A percentile compares a stretch with the other conserved stretches of the same genome.
These are phyloP conservation scores for Fusarium succisae DNA, from an alignment of 2,329 filamentous ascomycete genomes.

Conservation along the genomic window DNA sequence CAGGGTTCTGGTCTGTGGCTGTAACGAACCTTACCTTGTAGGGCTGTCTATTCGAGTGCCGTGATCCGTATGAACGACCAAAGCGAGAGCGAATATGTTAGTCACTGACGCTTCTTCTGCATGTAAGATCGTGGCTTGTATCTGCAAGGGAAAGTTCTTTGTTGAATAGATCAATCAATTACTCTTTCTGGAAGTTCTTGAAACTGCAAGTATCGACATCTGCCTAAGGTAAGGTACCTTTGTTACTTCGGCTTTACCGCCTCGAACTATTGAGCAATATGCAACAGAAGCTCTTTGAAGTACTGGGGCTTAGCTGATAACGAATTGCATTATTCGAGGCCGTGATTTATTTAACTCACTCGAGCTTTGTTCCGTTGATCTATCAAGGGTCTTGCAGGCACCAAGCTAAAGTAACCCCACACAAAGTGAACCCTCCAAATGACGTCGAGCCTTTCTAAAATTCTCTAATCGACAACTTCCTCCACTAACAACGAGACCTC, in stretches of 20 bases:
- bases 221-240: neutral
- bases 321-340: neutral
- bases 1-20: slow-evolving; percentile 4
- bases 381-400: slow-evolving; percentile 1
- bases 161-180: neutral
- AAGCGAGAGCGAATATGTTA: neutral
- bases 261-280: neutral
- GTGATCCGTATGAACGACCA: slow-evolving; percentile 1
- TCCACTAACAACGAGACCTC: neutral
- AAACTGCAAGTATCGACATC: neutral
- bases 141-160: neutral
- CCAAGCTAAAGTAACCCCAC: slow-evolving; percentile 1
- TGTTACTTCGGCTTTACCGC: neutral
- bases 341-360: neutral
- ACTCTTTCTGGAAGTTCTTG: neutral
- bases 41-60: slow-evolving; percentile 29
- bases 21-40: slow-evolving; percentile 21
- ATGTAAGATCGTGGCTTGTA: neutral
- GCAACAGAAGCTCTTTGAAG: neutral
- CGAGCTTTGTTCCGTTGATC: neutral
- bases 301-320: neutral
- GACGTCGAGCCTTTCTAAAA: slow-evolving; percentile 28
- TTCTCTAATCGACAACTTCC: slow-evolving; percentile 15
- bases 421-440: slow-evolving; percentile 11
- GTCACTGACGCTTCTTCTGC: neutral